A percentile compares a stretch with the other conserved stretches of the same genome.
Evolutionary conservation across 2,329 filamentous ascomycete genomes (phyloP).

Genomic region (Colletotrichum navitas): DNA sequence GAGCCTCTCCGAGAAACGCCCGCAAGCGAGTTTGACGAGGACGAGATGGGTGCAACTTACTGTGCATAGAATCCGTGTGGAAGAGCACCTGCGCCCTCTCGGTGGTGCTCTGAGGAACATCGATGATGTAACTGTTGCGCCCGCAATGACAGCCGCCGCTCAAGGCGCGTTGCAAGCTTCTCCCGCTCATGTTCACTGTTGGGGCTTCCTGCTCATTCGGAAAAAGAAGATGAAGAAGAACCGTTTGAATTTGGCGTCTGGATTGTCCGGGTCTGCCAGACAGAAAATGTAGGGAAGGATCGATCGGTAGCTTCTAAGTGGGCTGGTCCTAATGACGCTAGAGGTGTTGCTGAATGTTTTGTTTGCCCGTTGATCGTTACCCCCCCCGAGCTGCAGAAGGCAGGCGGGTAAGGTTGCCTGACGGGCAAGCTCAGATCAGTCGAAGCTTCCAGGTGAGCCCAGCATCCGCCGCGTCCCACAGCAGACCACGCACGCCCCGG

Average conservation of each 20-base stretch:
- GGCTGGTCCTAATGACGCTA: not conserved
- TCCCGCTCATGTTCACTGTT: conserved; percentile 54
- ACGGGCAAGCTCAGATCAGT: conserved; percentile 23
- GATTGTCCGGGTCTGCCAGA: not conserved
- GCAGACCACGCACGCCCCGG: conserved; percentile 11
- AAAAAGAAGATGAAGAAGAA: not conserved
- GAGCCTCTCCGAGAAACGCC: not conserved
- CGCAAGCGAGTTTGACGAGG: not conserved
- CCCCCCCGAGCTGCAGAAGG: conserved; percentile 2
- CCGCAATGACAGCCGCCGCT: conserved; percentile 87
- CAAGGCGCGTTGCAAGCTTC: conserved; percentile 64
- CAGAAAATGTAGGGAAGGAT: not conserved
- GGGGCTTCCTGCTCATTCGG: conserved; percentile 4
- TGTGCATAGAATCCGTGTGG: conserved; percentile 75
- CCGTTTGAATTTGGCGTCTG: not conserved
- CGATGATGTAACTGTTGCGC: conserved; percentile 83
- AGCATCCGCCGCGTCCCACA: conserved; percentile 28
- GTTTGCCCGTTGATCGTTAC: conserved; percentile 32
- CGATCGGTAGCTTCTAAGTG: not conserved
- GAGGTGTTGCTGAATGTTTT: conserved; percentile 4
- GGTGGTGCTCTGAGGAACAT: conserved; percentile 70
- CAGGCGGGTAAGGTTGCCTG: conserved; percentile 6
- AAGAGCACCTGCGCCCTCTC: conserved; percentile 79
- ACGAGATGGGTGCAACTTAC: conserved; percentile 66
- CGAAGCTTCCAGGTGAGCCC: conserved; percentile 41